Percentiles rank a stretch among this genome's conserved stretches.
These are phyloP conservation scores for Diaporthe ampelina DNA, from an alignment of 2,329 filamentous ascomycete genomes.

Conservation along the genomic window DNA sequence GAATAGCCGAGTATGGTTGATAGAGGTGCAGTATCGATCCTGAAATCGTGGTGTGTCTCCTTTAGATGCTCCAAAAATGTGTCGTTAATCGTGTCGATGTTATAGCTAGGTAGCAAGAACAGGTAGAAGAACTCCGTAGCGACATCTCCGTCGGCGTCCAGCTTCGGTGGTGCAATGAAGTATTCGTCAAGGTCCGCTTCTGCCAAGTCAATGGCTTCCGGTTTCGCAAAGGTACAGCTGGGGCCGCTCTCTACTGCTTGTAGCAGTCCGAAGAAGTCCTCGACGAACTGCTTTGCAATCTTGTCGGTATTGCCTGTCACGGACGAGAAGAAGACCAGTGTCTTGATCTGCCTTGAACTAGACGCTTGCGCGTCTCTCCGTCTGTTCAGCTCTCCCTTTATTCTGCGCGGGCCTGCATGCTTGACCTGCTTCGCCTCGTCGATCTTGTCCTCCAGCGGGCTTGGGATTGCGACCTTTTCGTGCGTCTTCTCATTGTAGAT, in stretches of 20 bases:
- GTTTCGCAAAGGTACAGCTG: constrained; percentile 61
- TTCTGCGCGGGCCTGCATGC: constrained; percentile 60
- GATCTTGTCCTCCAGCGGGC: constrained; percentile 39
- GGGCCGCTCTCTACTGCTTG: constrained; percentile 59
- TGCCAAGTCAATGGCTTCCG: constrained; percentile 82
- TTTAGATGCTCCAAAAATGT: constrained; percentile 88
- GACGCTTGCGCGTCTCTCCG: constrained; percentile 51
- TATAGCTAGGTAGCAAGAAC: constrained; percentile 89
- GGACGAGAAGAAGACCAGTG: constrained; percentile 90
- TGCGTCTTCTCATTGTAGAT: constrained; percentile 45
- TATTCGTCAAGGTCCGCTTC: constrained; percentile 94
- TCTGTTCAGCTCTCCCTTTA: constrained; percentile 58
- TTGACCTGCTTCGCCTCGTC: constrained; percentile 50
- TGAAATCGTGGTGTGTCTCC: constrained; percentile 96
- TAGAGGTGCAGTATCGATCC: constrained; percentile 90
- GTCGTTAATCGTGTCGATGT: constrained; percentile 92
- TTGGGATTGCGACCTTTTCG: constrained; percentile 7
- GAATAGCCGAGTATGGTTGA: constrained; percentile 85
- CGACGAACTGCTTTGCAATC: constrained; percentile 74
- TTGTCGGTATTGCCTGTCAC: constrained; percentile 87
- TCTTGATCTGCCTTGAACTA: constrained; percentile 67
- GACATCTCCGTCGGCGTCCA: constrained; percentile 56
- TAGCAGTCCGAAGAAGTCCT: constrained; percentile 66
- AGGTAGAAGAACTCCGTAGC: constrained; percentile 81
- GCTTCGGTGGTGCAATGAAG: constrained; percentile 83